Conservation (phyloP, 2,329 filamentous ascomycete genomes). For the Aureobasidium pullulans region DNA sequence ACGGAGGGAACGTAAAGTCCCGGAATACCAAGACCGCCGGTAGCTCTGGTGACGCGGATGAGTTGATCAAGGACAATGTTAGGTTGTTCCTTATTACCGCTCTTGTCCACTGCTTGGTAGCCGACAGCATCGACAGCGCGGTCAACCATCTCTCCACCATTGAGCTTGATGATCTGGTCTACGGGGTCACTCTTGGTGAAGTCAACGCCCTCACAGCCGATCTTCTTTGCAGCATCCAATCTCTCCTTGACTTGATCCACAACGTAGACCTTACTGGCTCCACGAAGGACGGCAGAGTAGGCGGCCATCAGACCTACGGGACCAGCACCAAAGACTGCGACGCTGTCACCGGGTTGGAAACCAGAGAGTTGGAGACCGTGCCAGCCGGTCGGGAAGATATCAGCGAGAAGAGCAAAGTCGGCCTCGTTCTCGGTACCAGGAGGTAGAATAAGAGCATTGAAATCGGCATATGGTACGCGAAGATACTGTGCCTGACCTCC, state of each 20-base stretch:
- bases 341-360: conserved; percentile 53
- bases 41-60: conserved; percentile 55
- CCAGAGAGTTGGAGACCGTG: conserved; percentile 51
- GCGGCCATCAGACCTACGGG: conserved; percentile 59
- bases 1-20: conserved; percentile 39
- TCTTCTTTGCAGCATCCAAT: conserved; percentile 52
- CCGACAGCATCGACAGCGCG: conserved; percentile 59
- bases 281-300: conserved; percentile 54
- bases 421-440: conserved; percentile 54
- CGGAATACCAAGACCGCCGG: conserved; percentile 55
- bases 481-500: conserved; percentile 58
- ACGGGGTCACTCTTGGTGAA: conserved; percentile 54
- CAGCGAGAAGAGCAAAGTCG: conserved; percentile 49
- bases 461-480: conserved; percentile 59
- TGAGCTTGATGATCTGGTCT: conserved; percentile 52
- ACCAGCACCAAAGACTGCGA: conserved; percentile 58
- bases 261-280: conserved; percentile 54
- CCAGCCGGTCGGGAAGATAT: conserved; percentile 49
- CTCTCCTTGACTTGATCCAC: conserved; percentile 57
- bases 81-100: conserved; percentile 52
- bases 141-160: conserved; percentile 53
- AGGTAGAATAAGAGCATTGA: conserved; percentile 57
- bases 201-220: conserved; percentile 54
- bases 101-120: conserved; percentile 53
- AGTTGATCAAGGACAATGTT: conserved; percentile 58